These are phyloP conservation scores for Circinella minor DNA, from an alignment of 371 early-diverging fungal species.

Conservation along the genomic window DNA sequence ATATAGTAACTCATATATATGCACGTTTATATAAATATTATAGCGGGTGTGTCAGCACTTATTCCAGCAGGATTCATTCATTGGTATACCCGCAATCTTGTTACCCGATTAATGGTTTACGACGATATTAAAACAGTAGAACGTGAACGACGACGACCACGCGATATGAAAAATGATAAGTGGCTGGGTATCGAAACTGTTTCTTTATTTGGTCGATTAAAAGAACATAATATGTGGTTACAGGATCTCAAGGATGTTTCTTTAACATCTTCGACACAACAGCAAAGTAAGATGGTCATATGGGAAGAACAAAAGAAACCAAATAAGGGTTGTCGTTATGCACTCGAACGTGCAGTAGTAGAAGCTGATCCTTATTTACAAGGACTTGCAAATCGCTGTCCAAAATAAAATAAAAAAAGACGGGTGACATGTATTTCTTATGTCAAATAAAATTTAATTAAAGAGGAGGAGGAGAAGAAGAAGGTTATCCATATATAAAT, in stretches of 20 bases:
- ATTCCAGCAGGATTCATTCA: slow-evolving; percentile 49
- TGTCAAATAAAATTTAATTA: no score
- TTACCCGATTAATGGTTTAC: slow-evolving; percentile 43
- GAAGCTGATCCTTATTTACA: slow-evolving; percentile 51
- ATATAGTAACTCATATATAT: no score
- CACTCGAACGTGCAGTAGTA: slow-evolving; percentile 40
- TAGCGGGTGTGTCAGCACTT: slow-evolving; percentile 50
- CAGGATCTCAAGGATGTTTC: slow-evolving; percentile 33
- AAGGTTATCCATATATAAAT: no score
- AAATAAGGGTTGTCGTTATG: slow-evolving; percentile 17
- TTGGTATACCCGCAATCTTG: slow-evolving; percentile 42
- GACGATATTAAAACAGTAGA: slow-evolving; percentile 47
- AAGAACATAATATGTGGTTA: slow-evolving; percentile 40
- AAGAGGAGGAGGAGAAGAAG: no score
- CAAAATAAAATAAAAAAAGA: not conserved
- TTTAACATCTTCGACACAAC: slow-evolving; percentile 8
- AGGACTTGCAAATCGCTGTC: slow-evolving; percentile 26
- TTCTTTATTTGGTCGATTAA: slow-evolving; percentile 35
- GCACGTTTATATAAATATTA: not conserved
- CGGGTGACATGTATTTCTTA: no score
- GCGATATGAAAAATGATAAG: slow-evolving; percentile 37
- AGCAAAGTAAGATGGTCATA: slow-evolving; percentile 22
- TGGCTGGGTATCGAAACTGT: slow-evolving; percentile 45
- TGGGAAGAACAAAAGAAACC: slow-evolving; percentile 31
- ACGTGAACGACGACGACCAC: slow-evolving; percentile 41